Base-by-base conservation (phyloP, 2,329 filamentous ascomycete genomes). In the Venturia oleaginea region DNA sequence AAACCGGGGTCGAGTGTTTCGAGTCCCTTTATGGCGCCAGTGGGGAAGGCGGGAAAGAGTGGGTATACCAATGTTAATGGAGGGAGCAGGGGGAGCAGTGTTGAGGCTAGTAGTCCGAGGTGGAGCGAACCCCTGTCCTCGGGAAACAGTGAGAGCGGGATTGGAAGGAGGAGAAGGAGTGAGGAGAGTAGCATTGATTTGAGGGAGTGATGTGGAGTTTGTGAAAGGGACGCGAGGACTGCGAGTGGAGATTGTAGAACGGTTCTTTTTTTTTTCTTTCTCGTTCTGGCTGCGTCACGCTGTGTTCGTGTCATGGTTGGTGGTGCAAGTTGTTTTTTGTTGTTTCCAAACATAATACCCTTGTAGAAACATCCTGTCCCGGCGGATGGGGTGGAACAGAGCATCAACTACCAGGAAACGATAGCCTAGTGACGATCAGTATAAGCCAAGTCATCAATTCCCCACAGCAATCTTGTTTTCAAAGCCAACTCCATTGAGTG, bases 1-100 rank as follows among this genome's bases (percentile, higher is more conserved):
- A 73, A 72, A 65, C 55, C 68, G 15, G 67, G 69, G 15, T 63
- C 43, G 30, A 57, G 51, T 30, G 51, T 34, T 34, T 57, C 51
- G 10, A 57, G 30, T 22, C 51, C 30, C 1, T 57, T 57, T 2
- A 34, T 57, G 27, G 51, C 51, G 5, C 51, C 51, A 0, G 51
- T 27, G 5, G 51, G 30, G 5, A 57, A 34, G 30, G 30, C 15
- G 51, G 27, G 27, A 1, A 57, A 34, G 24, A 32, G 17, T n/a
- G 51, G 51, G 19, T 57, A 57, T 19, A 15, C 38, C 13, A 27
- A 13, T 27, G 22, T 22, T 24, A 48, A 27, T 27, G 51, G 48
- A 17, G 48, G 30, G 2, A 57, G 51, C n/a, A 4, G 51, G 15
- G 51, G 32, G 8, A 62, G 60, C 5, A 37, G 32, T 37, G 17